Conservation (phyloP, 257 asterid species). For the Penstemon newberryi region DNA sequence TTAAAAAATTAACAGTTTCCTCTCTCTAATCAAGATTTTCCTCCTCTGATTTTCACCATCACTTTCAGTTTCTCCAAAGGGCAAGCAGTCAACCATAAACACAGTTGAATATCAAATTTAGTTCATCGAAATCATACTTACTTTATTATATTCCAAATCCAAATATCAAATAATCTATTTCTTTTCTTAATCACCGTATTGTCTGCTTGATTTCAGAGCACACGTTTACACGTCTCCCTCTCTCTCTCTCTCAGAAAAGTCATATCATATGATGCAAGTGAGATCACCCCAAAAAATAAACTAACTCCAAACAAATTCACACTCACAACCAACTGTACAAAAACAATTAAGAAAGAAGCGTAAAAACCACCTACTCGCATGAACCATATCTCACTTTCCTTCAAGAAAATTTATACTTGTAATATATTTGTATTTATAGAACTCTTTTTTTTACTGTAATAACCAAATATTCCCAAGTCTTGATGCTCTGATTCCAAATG, state of each 20-base stretch:
- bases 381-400: constrained; percentile 35
- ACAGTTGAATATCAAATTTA: neutral
- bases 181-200: constrained; percentile 13
- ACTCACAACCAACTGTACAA: constrained; percentile 11
- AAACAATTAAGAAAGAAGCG: constrained; percentile 22
- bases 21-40: neutral
- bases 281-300: constrained; percentile 27
- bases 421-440: neutral
- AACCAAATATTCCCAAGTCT: constrained; percentile 31
- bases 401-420: neutral
- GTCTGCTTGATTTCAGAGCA: constrained; percentile 30
- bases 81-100: constrained; percentile 19
- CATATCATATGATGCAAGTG: constrained; percentile 5
- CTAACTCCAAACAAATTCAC: constrained; percentile 31
- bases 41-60: neutral
- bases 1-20: too few species aligned
- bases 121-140: constrained; percentile 3
- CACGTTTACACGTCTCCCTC: constrained; percentile 35
- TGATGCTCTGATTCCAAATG: constrained; percentile 29
- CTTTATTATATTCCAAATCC: constrained; percentile 6
- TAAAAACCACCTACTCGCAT: constrained; percentile 32
- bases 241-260: neutral
- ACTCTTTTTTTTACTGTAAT: constrained; percentile 32
- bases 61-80: constrained; percentile 12
- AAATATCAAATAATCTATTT: neutral